Percentiles rank a stretch among this genome's conserved stretches.
These are phyloP conservation scores for Thelephora terrestris DNA, from an alignment of 1,284 basidiomycete species.

Conservation along the genomic window DNA sequence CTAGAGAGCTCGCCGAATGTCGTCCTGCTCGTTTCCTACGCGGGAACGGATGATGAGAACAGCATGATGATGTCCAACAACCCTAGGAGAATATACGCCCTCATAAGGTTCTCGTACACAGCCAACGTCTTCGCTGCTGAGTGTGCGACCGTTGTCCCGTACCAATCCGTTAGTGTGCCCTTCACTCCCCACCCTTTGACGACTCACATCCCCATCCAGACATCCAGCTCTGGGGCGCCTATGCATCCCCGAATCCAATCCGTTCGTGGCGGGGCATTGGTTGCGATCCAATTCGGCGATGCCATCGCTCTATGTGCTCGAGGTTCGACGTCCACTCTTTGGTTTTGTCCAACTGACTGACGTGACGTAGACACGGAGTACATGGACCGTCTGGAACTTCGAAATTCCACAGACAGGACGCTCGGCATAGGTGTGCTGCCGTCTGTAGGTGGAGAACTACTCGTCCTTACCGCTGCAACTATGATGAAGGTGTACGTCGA, in stretches of 20 bases:
- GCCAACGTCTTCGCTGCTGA: constrained; percentile 35
- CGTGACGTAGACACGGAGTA: constrained; percentile 49
- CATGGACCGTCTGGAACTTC: constrained; percentile 61
- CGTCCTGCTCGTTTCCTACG: constrained; percentile 58
- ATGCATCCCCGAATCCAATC: constrained; percentile 60
- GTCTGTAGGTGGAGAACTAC: constrained; percentile 36
- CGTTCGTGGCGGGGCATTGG: constrained; percentile 42
- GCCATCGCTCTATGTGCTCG: constrained; percentile 62
- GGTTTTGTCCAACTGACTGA: background rate
- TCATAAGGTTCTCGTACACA: constrained; percentile 38
- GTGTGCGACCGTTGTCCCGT: constrained; percentile 50
- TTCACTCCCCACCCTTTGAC: background rate
- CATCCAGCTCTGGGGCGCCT: constrained; percentile 51
- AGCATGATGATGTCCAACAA: constrained; percentile 30
- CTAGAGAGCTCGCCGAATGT: constrained; percentile 45
- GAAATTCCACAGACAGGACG: constrained; percentile 54
- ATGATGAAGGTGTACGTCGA: constrained; percentile 60
- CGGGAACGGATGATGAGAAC: constrained; percentile 38
- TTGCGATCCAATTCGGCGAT: constrained; percentile 65
- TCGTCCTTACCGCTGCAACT: constrained; percentile 55
- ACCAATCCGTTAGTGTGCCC: constrained; percentile 51
- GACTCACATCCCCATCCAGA: constrained; percentile 29
- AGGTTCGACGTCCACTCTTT: constrained; percentile 29
- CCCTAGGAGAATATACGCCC: constrained; percentile 53
- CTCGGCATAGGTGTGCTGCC: constrained; percentile 52